Percentiles rank a stretch among this genome's conserved stretches.
Evolutionary conservation across 2,329 filamentous ascomycete genomes (phyloP).

Genomic region (Gaeumannomyces sp.): DNA sequence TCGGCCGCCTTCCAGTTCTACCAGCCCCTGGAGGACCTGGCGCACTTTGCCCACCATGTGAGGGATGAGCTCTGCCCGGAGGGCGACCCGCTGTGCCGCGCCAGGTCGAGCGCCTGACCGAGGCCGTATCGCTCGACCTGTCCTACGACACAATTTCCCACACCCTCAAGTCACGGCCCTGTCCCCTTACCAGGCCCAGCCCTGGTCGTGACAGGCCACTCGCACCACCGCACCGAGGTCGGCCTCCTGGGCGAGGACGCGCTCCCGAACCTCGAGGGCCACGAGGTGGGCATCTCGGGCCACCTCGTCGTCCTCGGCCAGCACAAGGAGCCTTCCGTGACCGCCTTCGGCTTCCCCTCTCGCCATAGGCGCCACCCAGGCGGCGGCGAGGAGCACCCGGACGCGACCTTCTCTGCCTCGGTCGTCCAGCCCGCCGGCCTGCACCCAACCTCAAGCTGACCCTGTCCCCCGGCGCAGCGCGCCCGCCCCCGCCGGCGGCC

Average conservation of each 20-base stretch:
- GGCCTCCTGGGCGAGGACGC: conserved; percentile 67
- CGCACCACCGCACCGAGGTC: conserved; percentile 63
- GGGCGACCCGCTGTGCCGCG: conserved; percentile 41
- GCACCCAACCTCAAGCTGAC: conserved; percentile 69
- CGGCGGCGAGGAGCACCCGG: conserved; percentile 14
- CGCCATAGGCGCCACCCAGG: conserved; percentile 58
- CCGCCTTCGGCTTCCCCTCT: conserved; percentile 77
- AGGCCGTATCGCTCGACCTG: conserved; percentile 64
- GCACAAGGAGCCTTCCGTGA: conserved; percentile 63
- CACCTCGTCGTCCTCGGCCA: conserved; percentile 73
- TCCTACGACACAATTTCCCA: conserved; percentile 67
- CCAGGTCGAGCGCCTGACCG: conserved; percentile 36
- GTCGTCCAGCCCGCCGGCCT: conserved; percentile 72
- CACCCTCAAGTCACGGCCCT: conserved; percentile 58
- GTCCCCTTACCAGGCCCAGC: conserved; percentile 47
- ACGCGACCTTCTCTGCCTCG: conserved; percentile 49
- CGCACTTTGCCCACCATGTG: conserved; percentile 47
- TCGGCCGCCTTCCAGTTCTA: conserved; percentile 66
- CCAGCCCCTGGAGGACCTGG: conserved; percentile 52
- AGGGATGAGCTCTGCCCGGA: conserved; percentile 44
- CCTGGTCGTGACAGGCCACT: conserved; percentile 34
- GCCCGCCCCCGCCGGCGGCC: conserved; percentile 29
- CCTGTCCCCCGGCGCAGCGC: conserved; percentile 37
- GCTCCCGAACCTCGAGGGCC: conserved; percentile 51
- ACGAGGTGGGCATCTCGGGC: conserved; percentile 74